Percentiles rank a stretch among this genome's conserved stretches.
phyloP scores from a whole-genome alignment of 106 monocot species.

The Allium fistulosum region DNA sequence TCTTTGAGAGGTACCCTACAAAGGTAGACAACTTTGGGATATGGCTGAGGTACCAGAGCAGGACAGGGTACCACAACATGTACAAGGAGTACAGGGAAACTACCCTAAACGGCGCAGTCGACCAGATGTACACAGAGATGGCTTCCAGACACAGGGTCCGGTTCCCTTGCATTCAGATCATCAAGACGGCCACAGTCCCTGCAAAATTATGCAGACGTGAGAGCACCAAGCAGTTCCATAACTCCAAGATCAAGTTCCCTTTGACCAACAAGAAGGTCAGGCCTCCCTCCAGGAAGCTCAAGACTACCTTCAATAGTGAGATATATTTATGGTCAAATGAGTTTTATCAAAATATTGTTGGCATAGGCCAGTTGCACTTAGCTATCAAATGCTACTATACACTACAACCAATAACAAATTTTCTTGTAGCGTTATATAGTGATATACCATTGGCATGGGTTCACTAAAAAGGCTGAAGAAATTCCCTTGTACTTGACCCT shows the following conservation, averaged over 20 bases:
- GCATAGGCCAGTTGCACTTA: too few species aligned
- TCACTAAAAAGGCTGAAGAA: too few species aligned
- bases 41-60: constrained; percentile 76
- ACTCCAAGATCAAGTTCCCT: constrained; percentile 51
- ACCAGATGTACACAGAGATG: constrained; percentile 66
- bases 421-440: too few species aligned
- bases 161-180: constrained; percentile 53
- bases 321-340: too few species aligned
- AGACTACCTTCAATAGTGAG: constrained; percentile 60
- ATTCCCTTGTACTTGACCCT: too few species aligned
- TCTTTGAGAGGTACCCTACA: constrained; percentile 64
- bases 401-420: too few species aligned
- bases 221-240: constrained; percentile 57
- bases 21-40: constrained; percentile 77
- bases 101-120: constrained; percentile 47
- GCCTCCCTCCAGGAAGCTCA: constrained; percentile 38
- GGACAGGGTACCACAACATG: constrained; percentile 87
- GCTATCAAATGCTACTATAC: too few species aligned
- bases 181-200: constrained; percentile 47
- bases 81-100: constrained; percentile 67
- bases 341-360: too few species aligned
- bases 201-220: constrained; percentile 47
- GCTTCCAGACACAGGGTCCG: constrained; percentile 51
- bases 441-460: too few species aligned
- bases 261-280: constrained; percentile 39